Conservation (phyloP, 163 green algal species). For the Scenedesmus sp. region DNA sequence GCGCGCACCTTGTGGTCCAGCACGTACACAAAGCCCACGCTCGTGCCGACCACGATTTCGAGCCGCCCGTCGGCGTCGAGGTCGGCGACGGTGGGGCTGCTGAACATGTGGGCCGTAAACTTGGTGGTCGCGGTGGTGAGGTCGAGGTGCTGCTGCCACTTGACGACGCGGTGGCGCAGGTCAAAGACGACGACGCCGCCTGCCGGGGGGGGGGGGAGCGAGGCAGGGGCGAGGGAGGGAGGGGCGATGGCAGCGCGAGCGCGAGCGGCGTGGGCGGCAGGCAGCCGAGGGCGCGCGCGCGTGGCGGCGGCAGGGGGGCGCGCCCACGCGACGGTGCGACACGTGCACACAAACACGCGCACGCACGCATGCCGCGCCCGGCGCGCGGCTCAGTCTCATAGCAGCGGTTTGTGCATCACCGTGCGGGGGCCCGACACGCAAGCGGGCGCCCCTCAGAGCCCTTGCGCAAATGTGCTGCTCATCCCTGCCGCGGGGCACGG, state of each 20-base stretch:
- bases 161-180: constrained; percentile 67
- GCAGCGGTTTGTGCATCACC: constrained; percentile 16
- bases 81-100: constrained; percentile 77
- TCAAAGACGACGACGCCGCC: constrained; percentile 90
- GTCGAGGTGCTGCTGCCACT: constrained; percentile 89
- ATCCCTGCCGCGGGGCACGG: too few relatives aligned
- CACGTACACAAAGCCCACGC: constrained; percentile 94
- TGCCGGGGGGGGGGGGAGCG: constrained; percentile 6
- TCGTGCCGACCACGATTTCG: constrained; percentile 86
- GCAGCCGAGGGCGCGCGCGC: not conserved
- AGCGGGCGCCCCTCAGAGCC: constrained; percentile 29
- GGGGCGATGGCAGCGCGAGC: not conserved
- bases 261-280: not conserved
- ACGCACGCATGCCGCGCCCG: not conserved
- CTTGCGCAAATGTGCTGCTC: constrained; percentile 47
- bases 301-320: not conserved
- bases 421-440: constrained; percentile 20
- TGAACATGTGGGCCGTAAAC: constrained; percentile 80
- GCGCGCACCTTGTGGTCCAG: constrained; percentile 71
- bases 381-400: constrained; percentile 17
- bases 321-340: too few relatives aligned
- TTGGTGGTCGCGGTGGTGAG: constrained; percentile 83
- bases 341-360: not conserved
- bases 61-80: constrained; percentile 64
- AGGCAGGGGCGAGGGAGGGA: not conserved